These are phyloP conservation scores for Chlamydomonas reinhardtii DNA, from an alignment of 163 green algal genomes.

Conservation along the genomic window DNA sequence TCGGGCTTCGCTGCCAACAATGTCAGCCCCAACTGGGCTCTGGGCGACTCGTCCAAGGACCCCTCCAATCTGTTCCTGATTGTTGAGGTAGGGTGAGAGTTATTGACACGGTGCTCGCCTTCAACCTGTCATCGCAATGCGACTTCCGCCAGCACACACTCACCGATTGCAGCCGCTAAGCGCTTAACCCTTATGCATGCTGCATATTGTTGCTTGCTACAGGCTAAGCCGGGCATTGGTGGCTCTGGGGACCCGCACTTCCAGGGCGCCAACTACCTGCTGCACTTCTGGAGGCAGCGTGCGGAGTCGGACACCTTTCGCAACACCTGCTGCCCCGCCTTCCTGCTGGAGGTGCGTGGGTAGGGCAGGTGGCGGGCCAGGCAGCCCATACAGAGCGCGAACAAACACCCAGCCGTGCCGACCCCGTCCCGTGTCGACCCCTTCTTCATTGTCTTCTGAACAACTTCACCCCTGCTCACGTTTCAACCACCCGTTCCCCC, in stretches of 20 bases:
- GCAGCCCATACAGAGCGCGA: background rate
- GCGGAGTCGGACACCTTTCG: background rate
- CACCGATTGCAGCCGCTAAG: too few species aligned
- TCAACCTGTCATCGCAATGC: background rate
- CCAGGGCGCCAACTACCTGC: background rate
- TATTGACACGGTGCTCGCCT: background rate
- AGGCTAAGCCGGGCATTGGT: background rate
- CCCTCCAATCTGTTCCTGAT: background rate
- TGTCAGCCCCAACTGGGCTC: background rate
- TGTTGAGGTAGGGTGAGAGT: background rate
- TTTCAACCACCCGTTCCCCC: too few species aligned
- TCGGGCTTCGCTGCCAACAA: background rate
- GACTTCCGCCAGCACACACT: too few species aligned
- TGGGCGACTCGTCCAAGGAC: background rate
- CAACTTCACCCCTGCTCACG: too few species aligned
- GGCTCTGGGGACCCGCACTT: background rate
- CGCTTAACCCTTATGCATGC: too few species aligned
- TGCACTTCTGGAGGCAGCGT: background rate
- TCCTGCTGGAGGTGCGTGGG: slow-evolving; percentile 1
- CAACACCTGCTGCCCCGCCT: background rate
- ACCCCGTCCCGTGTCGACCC: too few species aligned
- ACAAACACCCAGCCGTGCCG: background rate
- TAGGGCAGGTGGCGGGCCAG: background rate
- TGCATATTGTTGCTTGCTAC: background rate
- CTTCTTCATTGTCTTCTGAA: too few species aligned